phyloP scores from a whole-genome alignment of 768 basidiomycete species.

The Amylocystis lapponica region DNA sequence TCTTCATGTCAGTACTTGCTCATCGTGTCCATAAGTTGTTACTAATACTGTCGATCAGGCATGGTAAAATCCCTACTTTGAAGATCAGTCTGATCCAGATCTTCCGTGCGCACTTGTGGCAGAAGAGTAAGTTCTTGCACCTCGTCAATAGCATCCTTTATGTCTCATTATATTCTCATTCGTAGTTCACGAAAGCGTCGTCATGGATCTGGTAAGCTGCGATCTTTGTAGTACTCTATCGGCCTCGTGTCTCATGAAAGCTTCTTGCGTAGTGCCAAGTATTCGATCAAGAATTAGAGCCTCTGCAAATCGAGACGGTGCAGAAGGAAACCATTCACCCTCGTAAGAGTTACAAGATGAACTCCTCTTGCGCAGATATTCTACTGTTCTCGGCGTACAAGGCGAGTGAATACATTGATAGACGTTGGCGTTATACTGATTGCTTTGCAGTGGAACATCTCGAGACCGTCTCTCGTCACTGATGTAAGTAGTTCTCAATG shows the following conservation, averaged over 20 bases:
- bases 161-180: too few relatives aligned
- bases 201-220: constrained; percentile 77
- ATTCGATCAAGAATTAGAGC: constrained; percentile 97
- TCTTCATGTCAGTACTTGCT: constrained; percentile 64
- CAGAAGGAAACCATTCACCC: constrained; percentile 99
- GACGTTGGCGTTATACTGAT: background rate
- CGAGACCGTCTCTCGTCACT: constrained; percentile 90
- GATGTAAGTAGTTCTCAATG: constrained; percentile 67
- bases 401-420: constrained; percentile 27
- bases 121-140: constrained; percentile 72
- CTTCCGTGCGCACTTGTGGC: constrained; percentile 99
- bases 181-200: constrained; percentile 82
- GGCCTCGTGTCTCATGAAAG: background rate
- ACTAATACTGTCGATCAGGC: constrained; percentile 42
- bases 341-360: constrained; percentile 99
- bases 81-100: constrained; percentile 99
- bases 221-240: background rate
- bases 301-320: constrained; percentile 96
- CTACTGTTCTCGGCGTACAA: constrained; percentile 94
- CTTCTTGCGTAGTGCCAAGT: constrained; percentile 74
- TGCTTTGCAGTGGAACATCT: constrained; percentile 82
- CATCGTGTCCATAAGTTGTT: background rate
- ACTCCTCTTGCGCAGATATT: constrained; percentile 99
- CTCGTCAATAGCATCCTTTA: constrained; percentile 16
- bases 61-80: constrained; percentile 95